Percentiles rank a stretch among this genome's conserved stretches.
phyloP scores from a whole-genome alignment of 2,329 filamentous ascomycete species.

The Aotearoamyces nothofagi region DNA sequence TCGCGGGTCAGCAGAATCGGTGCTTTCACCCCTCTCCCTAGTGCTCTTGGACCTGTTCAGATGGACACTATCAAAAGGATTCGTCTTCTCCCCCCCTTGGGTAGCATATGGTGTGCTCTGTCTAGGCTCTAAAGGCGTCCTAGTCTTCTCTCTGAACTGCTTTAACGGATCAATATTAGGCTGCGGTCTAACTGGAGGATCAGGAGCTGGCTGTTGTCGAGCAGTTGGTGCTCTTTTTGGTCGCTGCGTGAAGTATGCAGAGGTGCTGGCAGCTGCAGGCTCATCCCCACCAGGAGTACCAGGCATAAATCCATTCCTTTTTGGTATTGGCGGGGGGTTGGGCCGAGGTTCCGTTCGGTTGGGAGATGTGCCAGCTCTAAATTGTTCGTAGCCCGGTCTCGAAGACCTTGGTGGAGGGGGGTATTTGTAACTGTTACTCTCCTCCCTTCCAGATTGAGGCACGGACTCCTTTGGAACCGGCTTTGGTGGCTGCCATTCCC shows the following conservation, averaged over 20 bases:
- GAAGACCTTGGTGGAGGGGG: constrained; percentile 7
- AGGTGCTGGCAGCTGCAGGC: constrained; percentile 14
- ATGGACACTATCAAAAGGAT: constrained; percentile 32
- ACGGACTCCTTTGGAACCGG: constrained; percentile 10
- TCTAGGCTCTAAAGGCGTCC: constrained; percentile 27
- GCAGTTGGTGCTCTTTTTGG: constrained; percentile 8
- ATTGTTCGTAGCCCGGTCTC: constrained; percentile 11
- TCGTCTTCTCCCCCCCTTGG: constrained; percentile 41
- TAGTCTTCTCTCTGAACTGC: constrained; percentile 25
- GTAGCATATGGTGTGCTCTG: constrained; percentile 41
- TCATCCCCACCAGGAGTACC: constrained; percentile 17
- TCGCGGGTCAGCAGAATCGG: neutral
- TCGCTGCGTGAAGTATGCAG: constrained; percentile 16
- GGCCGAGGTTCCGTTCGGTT: constrained; percentile 4
- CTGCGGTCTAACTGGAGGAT: constrained; percentile 2
- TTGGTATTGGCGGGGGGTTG: constrained; percentile 3
- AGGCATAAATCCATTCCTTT: constrained; percentile 18
- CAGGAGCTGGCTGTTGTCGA: constrained; percentile 11
- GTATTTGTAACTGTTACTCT: constrained; percentile 10
- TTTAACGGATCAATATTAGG: constrained; percentile 27
- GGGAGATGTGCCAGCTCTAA: constrained; percentile 4
- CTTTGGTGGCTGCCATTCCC: constrained; percentile 8
- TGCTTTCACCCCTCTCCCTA: constrained; percentile 5
- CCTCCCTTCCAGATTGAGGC: constrained; percentile 11
- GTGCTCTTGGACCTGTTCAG: constrained; percentile 18